phyloP scores from a whole-genome alignment of 2,329 filamentous ascomycete species.

The Exserohilum rostratum region DNA sequence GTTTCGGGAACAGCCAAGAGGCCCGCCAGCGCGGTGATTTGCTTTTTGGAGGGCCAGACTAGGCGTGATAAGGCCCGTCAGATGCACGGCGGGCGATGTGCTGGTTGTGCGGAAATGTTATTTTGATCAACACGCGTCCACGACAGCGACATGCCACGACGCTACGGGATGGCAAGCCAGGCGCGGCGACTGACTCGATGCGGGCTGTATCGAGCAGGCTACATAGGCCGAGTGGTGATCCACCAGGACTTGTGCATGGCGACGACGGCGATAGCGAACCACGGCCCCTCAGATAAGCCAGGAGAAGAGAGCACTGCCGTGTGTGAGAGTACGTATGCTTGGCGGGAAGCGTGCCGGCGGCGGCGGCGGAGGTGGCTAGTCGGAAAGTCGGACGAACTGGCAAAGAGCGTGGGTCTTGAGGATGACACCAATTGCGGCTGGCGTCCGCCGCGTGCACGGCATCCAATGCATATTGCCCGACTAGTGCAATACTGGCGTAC shows the following conservation, averaged over 20 bases:
- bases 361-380: conserved; percentile 6
- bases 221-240: not conserved
- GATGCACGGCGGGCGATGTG: not conserved
- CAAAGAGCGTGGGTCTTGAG: conserved; percentile 16
- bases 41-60: not conserved
- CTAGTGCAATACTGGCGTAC: conserved; percentile 7
- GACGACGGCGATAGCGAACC: conserved; percentile 1
- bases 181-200: conserved; percentile 1
- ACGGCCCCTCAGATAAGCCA: conserved; percentile 10
- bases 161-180: not conserved
- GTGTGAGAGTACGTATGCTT: conserved; percentile 1
- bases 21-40: not conserved
- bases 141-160: not conserved
- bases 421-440: conserved; percentile 23
- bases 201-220: conserved; percentile 4
- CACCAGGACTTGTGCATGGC: conserved; percentile 9
- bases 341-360: no score
- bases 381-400: conserved; percentile 15
- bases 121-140: conserved; percentile 1
- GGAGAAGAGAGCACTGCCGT: conserved; percentile 3
- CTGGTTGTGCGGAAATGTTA: not conserved
- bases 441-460: conserved; percentile 15
- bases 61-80: not conserved
- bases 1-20: not conserved
- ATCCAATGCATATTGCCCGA: conserved; percentile 4